Evolutionary conservation across 2,329 filamentous ascomycete species (phyloP).

Genomic region (Paracoccidioides lutzii): DNA sequence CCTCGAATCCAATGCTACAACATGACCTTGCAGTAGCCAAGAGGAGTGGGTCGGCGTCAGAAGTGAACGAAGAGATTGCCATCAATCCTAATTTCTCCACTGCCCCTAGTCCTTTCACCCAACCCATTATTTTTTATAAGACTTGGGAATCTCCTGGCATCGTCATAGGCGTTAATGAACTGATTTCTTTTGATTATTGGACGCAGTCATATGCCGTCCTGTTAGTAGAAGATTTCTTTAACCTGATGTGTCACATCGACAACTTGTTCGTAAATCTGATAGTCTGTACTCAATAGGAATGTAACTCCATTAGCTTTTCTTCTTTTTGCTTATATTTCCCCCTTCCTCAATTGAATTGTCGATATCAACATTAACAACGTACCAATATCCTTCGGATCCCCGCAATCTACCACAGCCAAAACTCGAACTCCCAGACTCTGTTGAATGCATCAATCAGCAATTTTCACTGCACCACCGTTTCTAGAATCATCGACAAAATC

Average conservation of each 20-base stretch:
- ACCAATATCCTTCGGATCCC: constrained; percentile 29
- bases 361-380: constrained; percentile 10
- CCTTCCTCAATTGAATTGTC: background rate
- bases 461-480: background rate
- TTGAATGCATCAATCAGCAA: background rate
- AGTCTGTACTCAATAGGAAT: constrained; percentile 43
- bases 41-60: no score
- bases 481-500: background rate
- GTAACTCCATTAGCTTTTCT: background rate
- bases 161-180: background rate
- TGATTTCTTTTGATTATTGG: no score
- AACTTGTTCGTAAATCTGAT: constrained; percentile 59
- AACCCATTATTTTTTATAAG: no score
- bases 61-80: no score
- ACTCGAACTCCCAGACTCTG: constrained; percentile 31
- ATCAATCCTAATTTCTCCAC: no score
- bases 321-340: background rate
- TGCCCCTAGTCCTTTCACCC: no score
- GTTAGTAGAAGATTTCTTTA: constrained; percentile 66
- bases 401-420: constrained; percentile 31
- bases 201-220: constrained; percentile 3
- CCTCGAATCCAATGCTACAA: no score
- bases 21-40: no score
- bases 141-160: no score
- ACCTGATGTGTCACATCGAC: constrained; percentile 77